phyloP scores from a whole-genome alignment of 2,329 filamentous ascomycete genomes.

The Apiospora marii region DNA sequence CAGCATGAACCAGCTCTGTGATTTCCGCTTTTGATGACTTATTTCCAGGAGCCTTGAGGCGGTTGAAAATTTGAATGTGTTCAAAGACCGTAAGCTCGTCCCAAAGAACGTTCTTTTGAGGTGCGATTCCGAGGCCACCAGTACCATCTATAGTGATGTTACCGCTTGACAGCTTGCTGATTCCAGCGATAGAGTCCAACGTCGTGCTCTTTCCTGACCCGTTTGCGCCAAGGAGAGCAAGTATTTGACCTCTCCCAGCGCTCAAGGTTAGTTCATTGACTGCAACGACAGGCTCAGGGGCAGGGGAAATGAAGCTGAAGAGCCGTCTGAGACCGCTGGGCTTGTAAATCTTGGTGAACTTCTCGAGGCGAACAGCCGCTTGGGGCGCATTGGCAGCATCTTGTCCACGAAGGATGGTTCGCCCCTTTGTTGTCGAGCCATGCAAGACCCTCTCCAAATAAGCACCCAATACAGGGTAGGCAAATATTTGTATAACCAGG shows the following conservation, averaged over 20 bases:
- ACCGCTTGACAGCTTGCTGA: constrained; percentile 79
- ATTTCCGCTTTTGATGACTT: constrained; percentile 67
- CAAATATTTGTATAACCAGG: constrained; percentile 77
- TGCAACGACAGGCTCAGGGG: constrained; percentile 76
- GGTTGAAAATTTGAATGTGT: constrained; percentile 85
- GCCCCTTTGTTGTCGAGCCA: constrained; percentile 72
- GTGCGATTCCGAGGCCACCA: constrained; percentile 84
- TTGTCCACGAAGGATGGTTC: constrained; percentile 56
- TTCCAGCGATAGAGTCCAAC: constrained; percentile 84
- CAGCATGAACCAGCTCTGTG: constrained; percentile 67
- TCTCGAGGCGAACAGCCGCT: constrained; percentile 72
- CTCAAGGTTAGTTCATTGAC: constrained; percentile 77
- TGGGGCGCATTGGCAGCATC: constrained; percentile 37
- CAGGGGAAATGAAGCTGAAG: constrained; percentile 54
- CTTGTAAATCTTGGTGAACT: constrained; percentile 80
- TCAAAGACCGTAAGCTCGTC: constrained; percentile 86
- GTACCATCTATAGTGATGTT: constrained; percentile 79
- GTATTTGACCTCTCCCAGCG: constrained; percentile 80
- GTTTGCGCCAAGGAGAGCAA: constrained; percentile 87
- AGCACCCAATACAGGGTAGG: constrained; percentile 79
- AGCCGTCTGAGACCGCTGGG: constrained; percentile 68
- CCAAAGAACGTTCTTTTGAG: constrained; percentile 95
- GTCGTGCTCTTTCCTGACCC: constrained; percentile 92
- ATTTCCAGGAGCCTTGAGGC: constrained; percentile 72
- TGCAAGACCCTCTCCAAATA: constrained; percentile 77